Evolutionary conservation across 2,329 filamentous ascomycete genomes (phyloP).

Genomic region (Knoxdaviesia capensis): DNA sequence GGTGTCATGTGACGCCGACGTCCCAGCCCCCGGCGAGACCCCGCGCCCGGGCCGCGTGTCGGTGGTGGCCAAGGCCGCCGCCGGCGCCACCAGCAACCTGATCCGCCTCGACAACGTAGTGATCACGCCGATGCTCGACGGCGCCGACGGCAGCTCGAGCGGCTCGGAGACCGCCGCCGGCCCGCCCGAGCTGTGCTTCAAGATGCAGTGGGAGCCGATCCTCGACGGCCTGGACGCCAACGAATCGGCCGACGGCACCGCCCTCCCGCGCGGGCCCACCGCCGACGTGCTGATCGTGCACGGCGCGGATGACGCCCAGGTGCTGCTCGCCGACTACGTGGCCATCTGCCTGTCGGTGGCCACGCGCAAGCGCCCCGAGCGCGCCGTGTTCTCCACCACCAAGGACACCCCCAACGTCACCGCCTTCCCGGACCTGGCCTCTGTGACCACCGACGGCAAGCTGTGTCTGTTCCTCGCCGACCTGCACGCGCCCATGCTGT

Average conservation of each 20-base stretch:
- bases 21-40: conserved; percentile 4
- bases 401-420: too few relatives aligned
- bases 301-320: conserved; percentile 6
- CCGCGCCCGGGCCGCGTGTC: conserved; percentile 6
- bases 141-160: too few relatives aligned
- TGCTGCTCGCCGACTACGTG: conserved; percentile 5
- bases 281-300: conserved; percentile 7
- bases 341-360: conserved; percentile 5
- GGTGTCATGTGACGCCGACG: conserved; percentile 6
- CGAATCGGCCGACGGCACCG: background rate
- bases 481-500: conserved; percentile 21
- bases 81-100: conserved; percentile 6
- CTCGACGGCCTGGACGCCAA: background rate
- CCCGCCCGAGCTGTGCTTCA: conserved; percentile 8
- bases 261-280: too few relatives aligned
- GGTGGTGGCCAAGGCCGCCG: conserved; percentile 6
- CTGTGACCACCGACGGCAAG: too few relatives aligned
- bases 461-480: conserved; percentile 21
- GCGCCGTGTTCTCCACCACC: conserved; percentile 8
- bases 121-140: conserved; percentile 7
- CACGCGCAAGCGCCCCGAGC: conserved; percentile 5
- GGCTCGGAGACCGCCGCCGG: conserved; percentile 3
- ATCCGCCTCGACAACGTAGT: conserved; percentile 9
- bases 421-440: too few relatives aligned
- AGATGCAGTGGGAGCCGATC: conserved; percentile 8